These are phyloP conservation scores for Chrysoporthe austroafricana DNA, from an alignment of 2,329 filamentous ascomycete genomes.

Conservation along the genomic window DNA sequence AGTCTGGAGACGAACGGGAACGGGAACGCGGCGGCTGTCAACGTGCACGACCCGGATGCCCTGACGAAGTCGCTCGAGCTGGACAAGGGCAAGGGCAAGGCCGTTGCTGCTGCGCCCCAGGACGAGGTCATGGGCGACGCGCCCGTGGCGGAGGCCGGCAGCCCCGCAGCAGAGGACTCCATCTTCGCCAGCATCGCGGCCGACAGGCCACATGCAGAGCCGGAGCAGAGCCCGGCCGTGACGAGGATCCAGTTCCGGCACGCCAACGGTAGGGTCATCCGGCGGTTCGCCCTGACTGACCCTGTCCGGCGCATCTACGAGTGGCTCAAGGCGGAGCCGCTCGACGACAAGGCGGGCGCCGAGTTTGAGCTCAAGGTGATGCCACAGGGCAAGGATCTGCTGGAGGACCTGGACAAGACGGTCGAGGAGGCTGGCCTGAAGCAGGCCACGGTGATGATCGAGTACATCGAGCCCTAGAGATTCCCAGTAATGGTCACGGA, in stretches of 20 bases:
- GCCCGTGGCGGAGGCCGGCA: constrained; percentile 35
- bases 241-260: constrained; percentile 92
- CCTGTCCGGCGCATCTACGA: constrained; percentile 85
- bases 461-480: constrained; percentile 50
- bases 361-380: constrained; percentile 88
- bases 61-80: constrained; percentile 69
- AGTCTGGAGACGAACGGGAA: constrained; percentile 67
- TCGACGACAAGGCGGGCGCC: constrained; percentile 77
- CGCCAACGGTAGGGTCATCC: constrained; percentile 80
- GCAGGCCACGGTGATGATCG: constrained; percentile 94
- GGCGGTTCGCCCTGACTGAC: constrained; percentile 79
- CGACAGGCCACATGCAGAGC: constrained; percentile 76
- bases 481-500: not conserved
- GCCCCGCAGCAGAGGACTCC: constrained; percentile 37
- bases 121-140: constrained; percentile 42
- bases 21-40: constrained; percentile 37
- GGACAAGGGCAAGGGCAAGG: constrained; percentile 59
- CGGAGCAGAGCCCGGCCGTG: constrained; percentile 68
- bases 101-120: constrained; percentile 35
- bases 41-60: constrained; percentile 80
- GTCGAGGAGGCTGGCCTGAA: constrained; percentile 85
- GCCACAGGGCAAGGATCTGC: constrained; percentile 77
- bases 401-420: constrained; percentile 72
- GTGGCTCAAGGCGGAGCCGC: constrained; percentile 88
- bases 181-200: constrained; percentile 74